These are phyloP conservation scores for Hymenotorrendiella dingleyae DNA, from an alignment of 2,329 filamentous ascomycete genomes.

Conservation along the genomic window DNA sequence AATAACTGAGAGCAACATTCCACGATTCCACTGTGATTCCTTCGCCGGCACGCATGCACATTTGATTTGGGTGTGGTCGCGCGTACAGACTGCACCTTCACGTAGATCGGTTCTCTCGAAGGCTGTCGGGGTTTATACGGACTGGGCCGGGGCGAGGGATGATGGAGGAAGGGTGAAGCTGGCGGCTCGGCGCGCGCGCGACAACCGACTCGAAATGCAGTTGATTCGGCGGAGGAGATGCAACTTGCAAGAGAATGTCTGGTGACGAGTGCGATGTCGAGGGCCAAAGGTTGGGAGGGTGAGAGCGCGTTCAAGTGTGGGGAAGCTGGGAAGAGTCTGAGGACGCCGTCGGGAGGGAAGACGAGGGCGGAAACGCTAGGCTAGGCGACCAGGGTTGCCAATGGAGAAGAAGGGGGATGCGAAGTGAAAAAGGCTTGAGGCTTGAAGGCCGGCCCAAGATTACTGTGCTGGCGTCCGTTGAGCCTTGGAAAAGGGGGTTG, in stretches of 20 bases:
- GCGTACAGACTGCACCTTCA: no score
- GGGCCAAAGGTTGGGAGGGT: neutral
- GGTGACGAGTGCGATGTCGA: neutral
- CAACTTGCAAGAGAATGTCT: no score
- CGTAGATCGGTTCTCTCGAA: no score
- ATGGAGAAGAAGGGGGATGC: neutral
- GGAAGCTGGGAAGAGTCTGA: neutral
- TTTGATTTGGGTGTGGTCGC: neutral
- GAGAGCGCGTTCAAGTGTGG: neutral
- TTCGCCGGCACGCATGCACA: neutral
- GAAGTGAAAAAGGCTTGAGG: neutral
- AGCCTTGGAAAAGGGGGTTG: no score
- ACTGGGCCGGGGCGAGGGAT: neutral
- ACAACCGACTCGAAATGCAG: neutral
- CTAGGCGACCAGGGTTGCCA: no score
- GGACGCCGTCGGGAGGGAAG: neutral
- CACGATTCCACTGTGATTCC: constrained; percentile 9
- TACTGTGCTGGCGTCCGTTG: neutral
- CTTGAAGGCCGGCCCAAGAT: neutral
- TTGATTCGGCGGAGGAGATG: no score
- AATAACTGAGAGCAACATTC: constrained; percentile 19
- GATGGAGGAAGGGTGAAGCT: neutral
- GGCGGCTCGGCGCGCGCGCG: no score
- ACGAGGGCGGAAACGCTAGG: no score
- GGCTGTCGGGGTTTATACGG: no score